Percentiles rank a stretch among this genome's conserved stretches.
phyloP scores from a whole-genome alignment of 2,329 filamentous ascomycete genomes.

The Sphaerulina vaccinii region DNA sequence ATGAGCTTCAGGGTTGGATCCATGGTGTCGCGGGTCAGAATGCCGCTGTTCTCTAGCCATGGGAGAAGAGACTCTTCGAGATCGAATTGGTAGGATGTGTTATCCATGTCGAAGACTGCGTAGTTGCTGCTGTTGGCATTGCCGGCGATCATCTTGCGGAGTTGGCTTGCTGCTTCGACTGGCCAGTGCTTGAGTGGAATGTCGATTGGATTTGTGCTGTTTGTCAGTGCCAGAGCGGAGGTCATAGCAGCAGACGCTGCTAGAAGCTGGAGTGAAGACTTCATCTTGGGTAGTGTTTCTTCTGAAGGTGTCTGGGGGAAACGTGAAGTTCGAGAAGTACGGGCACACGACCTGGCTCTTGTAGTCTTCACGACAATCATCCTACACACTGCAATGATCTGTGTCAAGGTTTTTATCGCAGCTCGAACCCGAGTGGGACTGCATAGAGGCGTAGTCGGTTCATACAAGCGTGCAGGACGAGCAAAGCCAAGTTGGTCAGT shows the following conservation, averaged over 20 bases:
- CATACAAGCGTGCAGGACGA: background rate
- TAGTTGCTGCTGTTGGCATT: slow-evolving; percentile 27
- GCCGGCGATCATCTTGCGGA: slow-evolving; percentile 21
- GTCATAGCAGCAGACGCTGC: slow-evolving; percentile 1
- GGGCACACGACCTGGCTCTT: slow-evolving; percentile 1
- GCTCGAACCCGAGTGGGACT: background rate
- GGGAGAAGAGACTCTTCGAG: slow-evolving; percentile 48
- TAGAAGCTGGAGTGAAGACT: background rate
- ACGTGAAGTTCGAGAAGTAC: background rate
- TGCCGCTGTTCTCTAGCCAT: slow-evolving; percentile 45
- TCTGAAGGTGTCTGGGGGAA: background rate
- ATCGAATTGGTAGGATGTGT: slow-evolving; percentile 46
- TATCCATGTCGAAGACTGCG: slow-evolving; percentile 45
- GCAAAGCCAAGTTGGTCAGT: background rate
- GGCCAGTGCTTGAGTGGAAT: slow-evolving; percentile 22
- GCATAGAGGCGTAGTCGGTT: background rate
- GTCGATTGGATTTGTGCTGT: background rate
- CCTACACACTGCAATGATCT: background rate
- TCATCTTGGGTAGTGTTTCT: background rate
- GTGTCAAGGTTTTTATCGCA: background rate
- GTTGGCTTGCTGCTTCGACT: slow-evolving; percentile 17
- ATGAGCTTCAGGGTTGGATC: slow-evolving; percentile 45
- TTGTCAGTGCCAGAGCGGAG: background rate
- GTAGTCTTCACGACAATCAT: background rate
- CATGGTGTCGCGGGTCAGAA: slow-evolving; percentile 44